Evolutionary conservation across 2,329 filamentous ascomycete species (phyloP).

Genomic region (Sclerotiophoma versabilis): DNA sequence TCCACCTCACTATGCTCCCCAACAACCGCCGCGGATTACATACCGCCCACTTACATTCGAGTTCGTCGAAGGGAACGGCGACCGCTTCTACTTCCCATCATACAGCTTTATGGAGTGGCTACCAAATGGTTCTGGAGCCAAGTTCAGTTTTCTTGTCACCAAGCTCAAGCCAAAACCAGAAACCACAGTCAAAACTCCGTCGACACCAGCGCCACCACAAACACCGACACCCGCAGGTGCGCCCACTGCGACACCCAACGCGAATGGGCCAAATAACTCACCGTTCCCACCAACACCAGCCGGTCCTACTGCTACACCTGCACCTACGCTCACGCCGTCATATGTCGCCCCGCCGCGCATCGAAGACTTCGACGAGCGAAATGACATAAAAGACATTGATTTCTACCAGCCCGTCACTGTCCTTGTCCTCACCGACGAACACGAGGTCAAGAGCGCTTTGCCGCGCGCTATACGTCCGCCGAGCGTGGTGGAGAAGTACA

Average conservation of each 20-base stretch:
- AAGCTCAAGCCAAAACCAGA: conserved; percentile 62
- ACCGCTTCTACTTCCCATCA: conserved; percentile 80
- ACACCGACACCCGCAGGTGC: conserved; percentile 7
- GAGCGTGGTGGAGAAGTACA: conserved; percentile 48
- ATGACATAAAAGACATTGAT: conserved; percentile 52
- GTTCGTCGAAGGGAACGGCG: conserved; percentile 60
- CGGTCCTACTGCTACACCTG: conserved; percentile 20
- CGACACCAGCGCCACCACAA: conserved; percentile 35
- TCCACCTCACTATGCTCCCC: conserved; percentile 38
- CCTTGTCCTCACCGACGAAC: conserved; percentile 60
- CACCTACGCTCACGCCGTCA: conserved; percentile 20
- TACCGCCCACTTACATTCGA: conserved; percentile 51
- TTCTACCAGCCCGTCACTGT: conserved; percentile 77
- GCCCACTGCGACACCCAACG: not conserved
- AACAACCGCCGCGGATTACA: conserved; percentile 53
- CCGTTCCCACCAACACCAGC: conserved; percentile 15
- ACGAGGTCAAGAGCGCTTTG: conserved; percentile 62
- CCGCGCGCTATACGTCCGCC: conserved; percentile 61
- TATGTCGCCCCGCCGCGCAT: conserved; percentile 41
- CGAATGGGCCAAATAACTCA: conserved; percentile 11
- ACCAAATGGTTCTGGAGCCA: conserved; percentile 65
- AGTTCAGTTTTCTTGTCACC: conserved; percentile 80
- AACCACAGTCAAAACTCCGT: conserved; percentile 50
- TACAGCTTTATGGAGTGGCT: conserved; percentile 78
- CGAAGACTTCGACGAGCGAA: conserved; percentile 52